phyloP scores from a whole-genome alignment of 495 filamentous ascomycete genomes.

The Neurospora sublineolata region DNA sequence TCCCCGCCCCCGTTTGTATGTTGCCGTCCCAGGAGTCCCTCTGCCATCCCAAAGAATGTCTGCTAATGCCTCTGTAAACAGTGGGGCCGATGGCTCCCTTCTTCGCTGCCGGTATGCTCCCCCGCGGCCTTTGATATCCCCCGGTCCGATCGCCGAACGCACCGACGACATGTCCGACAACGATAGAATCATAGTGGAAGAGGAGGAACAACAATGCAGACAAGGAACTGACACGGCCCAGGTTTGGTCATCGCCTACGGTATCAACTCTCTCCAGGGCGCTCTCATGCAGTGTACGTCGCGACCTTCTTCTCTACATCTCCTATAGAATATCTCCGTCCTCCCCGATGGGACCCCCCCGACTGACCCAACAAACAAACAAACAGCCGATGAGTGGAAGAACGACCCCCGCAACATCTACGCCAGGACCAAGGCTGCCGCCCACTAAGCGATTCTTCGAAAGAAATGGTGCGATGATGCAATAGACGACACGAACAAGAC shows the following conservation, averaged over 20 bases:
- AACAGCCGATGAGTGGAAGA: slow-evolving; percentile 82
- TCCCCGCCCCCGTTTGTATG: slow-evolving; percentile 76
- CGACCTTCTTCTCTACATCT: slow-evolving; percentile 1
- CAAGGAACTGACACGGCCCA: slow-evolving; percentile 28
- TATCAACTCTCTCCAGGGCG: slow-evolving; percentile 62
- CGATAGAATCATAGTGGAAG: no score
- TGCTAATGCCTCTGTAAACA: slow-evolving; percentile 32
- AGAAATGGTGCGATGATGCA: slow-evolving; percentile 6
- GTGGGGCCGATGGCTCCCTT: slow-evolving; percentile 84
- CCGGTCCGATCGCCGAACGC: background rate
- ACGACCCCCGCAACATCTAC: slow-evolving; percentile 85
- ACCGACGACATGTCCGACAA: background rate
- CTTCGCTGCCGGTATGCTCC: slow-evolving; percentile 76
- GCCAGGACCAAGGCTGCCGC: slow-evolving; percentile 40
- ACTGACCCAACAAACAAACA: background rate
- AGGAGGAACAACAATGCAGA: no score
- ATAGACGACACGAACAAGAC: background rate
- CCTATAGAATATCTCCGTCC: background rate
- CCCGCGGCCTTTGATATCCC: background rate
- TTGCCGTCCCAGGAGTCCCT: slow-evolving; percentile 20
- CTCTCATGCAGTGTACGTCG: slow-evolving; percentile 60
- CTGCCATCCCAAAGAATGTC: slow-evolving; percentile 5
- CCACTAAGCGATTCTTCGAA: slow-evolving; percentile 15
- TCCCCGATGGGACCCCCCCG: background rate
- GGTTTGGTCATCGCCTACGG: slow-evolving; percentile 78